Base-by-base conservation (phyloP, 225 moss, liverwort and hornwort species). In the Straminergon stramineum region DNA sequence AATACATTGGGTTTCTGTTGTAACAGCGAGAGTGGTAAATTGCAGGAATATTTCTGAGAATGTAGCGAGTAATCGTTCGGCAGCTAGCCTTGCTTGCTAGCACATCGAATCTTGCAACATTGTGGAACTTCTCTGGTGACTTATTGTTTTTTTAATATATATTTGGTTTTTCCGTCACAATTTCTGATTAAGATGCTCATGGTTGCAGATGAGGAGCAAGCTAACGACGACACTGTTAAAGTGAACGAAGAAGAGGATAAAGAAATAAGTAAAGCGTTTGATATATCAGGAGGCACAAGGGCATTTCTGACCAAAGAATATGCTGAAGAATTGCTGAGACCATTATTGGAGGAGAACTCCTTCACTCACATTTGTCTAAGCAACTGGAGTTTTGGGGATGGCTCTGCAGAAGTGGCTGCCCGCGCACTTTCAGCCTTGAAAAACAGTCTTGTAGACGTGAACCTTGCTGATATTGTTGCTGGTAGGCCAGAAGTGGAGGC, bases 391-490 rank as follows among this genome's bases (percentile, higher is more conserved):
- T 97, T 99, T 87, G 99, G 96, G 71, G 92, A 95, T 70, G 96
- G 96, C 34, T 97, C 99, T 45, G 97, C 96, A 34, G 90, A 93
- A 90, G 93, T 97, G 79, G 99, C 99, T 61, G 94, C 95, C 48
- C 94, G 91, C 81, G 95, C 95, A 82, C 93, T 99, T 23, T 89
- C 92, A 57, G 87, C 90, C 30, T 85, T 93, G 79, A 99, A 95
- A 86, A 81, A 89, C 73, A 93, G 91, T 52, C 92, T 99, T 52
- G 89, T 95, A 39, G 94, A 96, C 87, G 94, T 97, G 84, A 97
- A 97, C 90, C 93, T 99, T 87, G 96, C 99, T 62, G 99, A 99
- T 58, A 97, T 99, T 82, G 99, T 99, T n/a, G 99, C 99, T 56
- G 99, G 99, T 82, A 94, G 96, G 90, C 95, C 96, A 48, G 99